phyloP scores from a whole-genome alignment of 1,284 basidiomycete genomes.

The Leccinum proliferum region DNA sequence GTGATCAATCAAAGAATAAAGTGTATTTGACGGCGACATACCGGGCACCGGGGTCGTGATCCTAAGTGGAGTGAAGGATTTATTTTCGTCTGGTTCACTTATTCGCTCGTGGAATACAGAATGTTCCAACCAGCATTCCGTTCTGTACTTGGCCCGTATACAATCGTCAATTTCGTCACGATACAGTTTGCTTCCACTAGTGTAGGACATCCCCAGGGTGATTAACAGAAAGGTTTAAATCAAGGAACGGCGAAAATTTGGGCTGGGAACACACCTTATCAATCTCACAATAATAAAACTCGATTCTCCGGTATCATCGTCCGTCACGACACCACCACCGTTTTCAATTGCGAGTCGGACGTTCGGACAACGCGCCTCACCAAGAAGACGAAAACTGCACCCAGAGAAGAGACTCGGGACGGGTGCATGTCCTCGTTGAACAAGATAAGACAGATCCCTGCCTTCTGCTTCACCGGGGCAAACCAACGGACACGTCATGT shows the following conservation, averaged over 20 bases:
- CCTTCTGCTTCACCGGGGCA: constrained; percentile 17
- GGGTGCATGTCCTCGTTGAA: constrained; percentile 1
- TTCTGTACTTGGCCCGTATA: constrained; percentile 54
- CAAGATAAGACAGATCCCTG: constrained; percentile 8
- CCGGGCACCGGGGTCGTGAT: constrained; percentile 49
- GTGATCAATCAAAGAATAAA: constrained; percentile 4
- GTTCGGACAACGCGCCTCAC: constrained; percentile 52
- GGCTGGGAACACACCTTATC: constrained; percentile 46
- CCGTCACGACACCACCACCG: constrained; percentile 46
- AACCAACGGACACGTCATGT: constrained; percentile 23
- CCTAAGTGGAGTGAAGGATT: constrained; percentile 56
- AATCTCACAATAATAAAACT: constrained; percentile 67
- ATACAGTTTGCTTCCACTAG: constrained; percentile 60
- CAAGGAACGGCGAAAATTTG: neutral
- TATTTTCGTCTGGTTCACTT: constrained; percentile 52
- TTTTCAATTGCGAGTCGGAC: constrained; percentile 55
- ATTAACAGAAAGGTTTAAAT: neutral
- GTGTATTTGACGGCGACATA: constrained; percentile 22
- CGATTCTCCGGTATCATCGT: constrained; percentile 41
- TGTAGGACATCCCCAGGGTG: neutral
- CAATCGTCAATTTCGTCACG: constrained; percentile 42
- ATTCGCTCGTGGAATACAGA: constrained; percentile 66
- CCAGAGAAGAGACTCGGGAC: constrained; percentile 43
- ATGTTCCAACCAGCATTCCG: constrained; percentile 79
- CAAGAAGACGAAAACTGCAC: constrained; percentile 49